Base-by-base conservation (phyloP, 164 flowering plant genomes). In the Protea cynaroides region DNA sequence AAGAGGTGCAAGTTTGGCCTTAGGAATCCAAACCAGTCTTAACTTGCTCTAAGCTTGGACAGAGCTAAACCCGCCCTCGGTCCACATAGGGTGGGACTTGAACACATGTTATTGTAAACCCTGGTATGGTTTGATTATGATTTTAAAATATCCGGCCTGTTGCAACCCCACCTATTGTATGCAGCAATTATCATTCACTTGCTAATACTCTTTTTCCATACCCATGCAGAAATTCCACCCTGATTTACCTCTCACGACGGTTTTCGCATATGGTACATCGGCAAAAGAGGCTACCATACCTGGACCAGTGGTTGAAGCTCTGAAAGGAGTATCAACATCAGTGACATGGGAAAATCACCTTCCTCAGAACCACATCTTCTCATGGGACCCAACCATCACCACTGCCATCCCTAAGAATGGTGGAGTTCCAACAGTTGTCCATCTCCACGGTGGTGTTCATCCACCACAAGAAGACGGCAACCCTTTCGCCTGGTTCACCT, bases 181-280 rank as follows among this genome's bases (percentile, higher is more conserved):
- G n/a, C n/a, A n/a, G n/a, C n/a, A n/a, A n/a, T n/a, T n/a, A n/a
- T n/a, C n/a, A n/a, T n/a, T n/a, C 9, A 37, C 40, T 37, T 9
- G 9, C 9, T 9, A 9, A 9, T 37, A 4, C 40, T 37, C 40
- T 37, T 4, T 11, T 8, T n/a, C 11, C 1, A 0, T 59, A 4
- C 22, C 53, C 4, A n/a, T 40, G 19, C 86, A 94, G 98, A 94
- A 89, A 87, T 94, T 94, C 65, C 89, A 84, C 66, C 59, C 78
- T 50, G 86, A 84, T 59, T 65, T 82, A 1, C 85, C 86, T 47
- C 59, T 77, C 44, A 82, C 89, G 1, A 68, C 51, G 7, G 89
- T 84, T 10, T 84, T 81, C 56, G 89, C 86, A 4, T 84, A 56
- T 63, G 89, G 89, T 19, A 67, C 73, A n/a, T 71, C 84, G 29